A percentile compares a stretch with the other conserved stretches of the same genome.
phyloP scores from a whole-genome alignment of 2,329 filamentous ascomycete species.

The Stemphylium lycopersici region DNA sequence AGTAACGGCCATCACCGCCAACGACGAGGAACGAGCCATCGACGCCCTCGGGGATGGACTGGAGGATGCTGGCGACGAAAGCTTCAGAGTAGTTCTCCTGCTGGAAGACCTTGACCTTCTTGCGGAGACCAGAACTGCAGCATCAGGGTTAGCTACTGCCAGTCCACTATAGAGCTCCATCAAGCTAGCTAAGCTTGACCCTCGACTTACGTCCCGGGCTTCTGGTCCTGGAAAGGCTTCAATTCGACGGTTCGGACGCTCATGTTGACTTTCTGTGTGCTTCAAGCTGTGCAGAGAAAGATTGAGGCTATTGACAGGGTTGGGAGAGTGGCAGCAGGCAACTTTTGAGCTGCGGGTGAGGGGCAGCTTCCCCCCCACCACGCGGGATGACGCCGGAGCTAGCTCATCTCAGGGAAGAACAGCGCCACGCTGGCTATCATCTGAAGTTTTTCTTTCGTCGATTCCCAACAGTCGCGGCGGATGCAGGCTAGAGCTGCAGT shows the following conservation, averaged over 20 bases:
- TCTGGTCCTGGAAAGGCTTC: conserved; percentile 91
- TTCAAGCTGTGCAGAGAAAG: conserved; percentile 29
- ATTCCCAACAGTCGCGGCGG: conserved; percentile 11
- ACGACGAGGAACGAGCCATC: conserved; percentile 92
- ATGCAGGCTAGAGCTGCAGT: conserved; percentile 8
- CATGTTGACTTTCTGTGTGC: conserved; percentile 55
- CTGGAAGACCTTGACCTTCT: conserved; percentile 98
- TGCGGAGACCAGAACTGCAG: conserved; percentile 89
- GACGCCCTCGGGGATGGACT: conserved; percentile 93
- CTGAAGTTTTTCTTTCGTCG: conserved; percentile 17
- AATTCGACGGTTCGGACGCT: conserved; percentile 79
- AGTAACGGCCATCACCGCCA: conserved; percentile 95
- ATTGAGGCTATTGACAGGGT: conserved; percentile 29
- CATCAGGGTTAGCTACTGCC: conserved; percentile 35
- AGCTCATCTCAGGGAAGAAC: conserved; percentile 17
- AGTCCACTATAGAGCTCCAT: conserved; percentile 10
- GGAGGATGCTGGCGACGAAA: conserved; percentile 90
- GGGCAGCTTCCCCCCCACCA: conserved; percentile 35
- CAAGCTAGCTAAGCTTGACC: not conserved
- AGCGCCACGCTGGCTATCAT: conserved; percentile 14
- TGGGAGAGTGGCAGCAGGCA: conserved; percentile 22
- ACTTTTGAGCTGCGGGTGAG: conserved; percentile 38
- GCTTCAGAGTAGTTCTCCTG: conserved; percentile 94
- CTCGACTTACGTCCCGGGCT: conserved; percentile 91
- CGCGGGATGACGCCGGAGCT: conserved; percentile 39